These are phyloP conservation scores for Collybia sordida DNA, from an alignment of 768 basidiomycete genomes.

Conservation along the genomic window DNA sequence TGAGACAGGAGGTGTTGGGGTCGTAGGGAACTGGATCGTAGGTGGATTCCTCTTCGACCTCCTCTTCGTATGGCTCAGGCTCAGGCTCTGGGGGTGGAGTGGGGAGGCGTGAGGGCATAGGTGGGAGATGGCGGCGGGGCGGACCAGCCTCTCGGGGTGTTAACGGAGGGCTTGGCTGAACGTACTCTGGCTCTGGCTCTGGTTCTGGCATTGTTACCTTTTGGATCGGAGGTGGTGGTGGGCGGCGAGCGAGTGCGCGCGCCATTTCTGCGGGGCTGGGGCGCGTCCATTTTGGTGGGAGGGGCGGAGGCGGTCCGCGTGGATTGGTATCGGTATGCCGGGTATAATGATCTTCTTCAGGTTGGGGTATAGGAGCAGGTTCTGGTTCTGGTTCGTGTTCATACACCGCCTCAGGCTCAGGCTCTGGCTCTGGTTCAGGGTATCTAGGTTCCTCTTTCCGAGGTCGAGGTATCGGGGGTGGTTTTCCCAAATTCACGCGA, in stretches of 20 bases:
- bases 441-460: constrained; percentile 3
- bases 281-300: constrained; percentile 17
- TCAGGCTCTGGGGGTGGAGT: constrained; percentile 29
- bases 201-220: background rate
- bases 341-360: background rate
- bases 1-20: constrained; percentile 30
- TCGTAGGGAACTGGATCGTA: constrained; percentile 1
- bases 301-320: constrained; percentile 15
- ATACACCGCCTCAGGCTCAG: background rate
- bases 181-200: background rate
- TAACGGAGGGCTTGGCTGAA: constrained; percentile 1
- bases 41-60: constrained; percentile 6
- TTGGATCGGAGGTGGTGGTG: constrained; percentile 34
- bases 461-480: constrained; percentile 17
- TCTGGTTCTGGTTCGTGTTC: background rate
- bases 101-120: constrained; percentile 26
- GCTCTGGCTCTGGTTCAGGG: background rate
- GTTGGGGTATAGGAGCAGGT: too few relatives aligned
- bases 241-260: constrained; percentile 29
- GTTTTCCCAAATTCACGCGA: constrained; percentile 9
- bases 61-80: constrained; percentile 11
- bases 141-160: constrained; percentile 4
- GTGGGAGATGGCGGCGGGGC: constrained; percentile 27
- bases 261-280: constrained; percentile 15
- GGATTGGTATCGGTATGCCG: background rate